These are phyloP conservation scores for Prunella vulgaris DNA, from an alignment of 257 asterid genomes.

Conservation along the genomic window DNA sequence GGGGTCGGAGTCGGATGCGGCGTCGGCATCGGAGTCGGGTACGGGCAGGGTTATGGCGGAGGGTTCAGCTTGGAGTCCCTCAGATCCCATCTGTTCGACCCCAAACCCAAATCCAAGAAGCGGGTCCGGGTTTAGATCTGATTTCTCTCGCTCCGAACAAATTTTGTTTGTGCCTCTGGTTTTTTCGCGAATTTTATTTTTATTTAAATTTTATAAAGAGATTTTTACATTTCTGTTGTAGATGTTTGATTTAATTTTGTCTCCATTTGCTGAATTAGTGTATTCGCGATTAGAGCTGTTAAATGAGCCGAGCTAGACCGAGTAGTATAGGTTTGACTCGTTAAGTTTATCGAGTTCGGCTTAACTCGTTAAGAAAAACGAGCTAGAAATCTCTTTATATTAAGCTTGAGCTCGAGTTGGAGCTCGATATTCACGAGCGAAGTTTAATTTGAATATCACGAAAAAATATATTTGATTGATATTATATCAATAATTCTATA, in stretches of 20 bases:
- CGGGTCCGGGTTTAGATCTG: conserved; percentile 31
- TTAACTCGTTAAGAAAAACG: too few species aligned
- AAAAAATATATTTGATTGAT: too few species aligned
- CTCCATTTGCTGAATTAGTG: neutral
- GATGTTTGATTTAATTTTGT: neutral
- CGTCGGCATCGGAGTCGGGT: conserved; percentile 72
- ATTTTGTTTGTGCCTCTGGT: neutral
- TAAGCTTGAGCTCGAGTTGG: too few species aligned
- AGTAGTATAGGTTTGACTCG: too few species aligned
- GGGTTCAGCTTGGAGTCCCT: conserved; percentile 49
- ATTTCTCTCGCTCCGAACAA: neutral
- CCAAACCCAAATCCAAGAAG: conserved; percentile 37
- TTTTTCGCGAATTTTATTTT: neutral
- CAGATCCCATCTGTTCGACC: conserved; percentile 28
- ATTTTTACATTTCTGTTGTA: neutral
- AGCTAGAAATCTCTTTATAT: too few species aligned
- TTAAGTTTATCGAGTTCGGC: too few species aligned
- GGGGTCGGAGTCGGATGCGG: conserved; percentile 88
- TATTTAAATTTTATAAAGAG: neutral
- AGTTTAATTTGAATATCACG: too few species aligned
- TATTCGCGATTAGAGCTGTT: neutral
- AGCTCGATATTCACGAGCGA: too few species aligned
- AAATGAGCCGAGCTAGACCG: too few species aligned
- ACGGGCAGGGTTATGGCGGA: conserved; percentile 67
- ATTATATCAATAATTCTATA: too few species aligned